These are phyloP conservation scores for Casuarina cunninghamiana DNA, from an alignment of 306 rosid species.

Conservation along the genomic window DNA sequence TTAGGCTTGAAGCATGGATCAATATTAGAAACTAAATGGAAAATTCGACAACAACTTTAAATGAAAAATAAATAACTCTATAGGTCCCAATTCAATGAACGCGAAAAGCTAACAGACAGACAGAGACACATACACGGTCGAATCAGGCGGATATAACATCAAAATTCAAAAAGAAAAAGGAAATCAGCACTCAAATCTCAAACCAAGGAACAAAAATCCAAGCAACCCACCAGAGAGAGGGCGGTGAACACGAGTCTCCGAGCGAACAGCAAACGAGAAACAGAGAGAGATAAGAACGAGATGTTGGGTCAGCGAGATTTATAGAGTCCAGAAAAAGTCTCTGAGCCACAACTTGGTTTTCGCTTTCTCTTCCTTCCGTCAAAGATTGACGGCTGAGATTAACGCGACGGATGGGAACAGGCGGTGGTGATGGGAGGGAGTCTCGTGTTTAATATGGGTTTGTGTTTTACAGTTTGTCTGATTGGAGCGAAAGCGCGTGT, in stretches of 20 bases:
- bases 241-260: not conserved
- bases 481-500: not conserved
- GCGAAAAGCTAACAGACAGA: not conserved
- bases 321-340: slow-evolving; percentile 25
- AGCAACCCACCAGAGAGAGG: not conserved
- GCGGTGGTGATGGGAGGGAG: not conserved
- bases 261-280: not conserved
- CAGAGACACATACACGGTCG: not conserved
- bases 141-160: not conserved
- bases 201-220: not conserved
- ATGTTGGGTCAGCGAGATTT: not conserved
- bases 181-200: not conserved
- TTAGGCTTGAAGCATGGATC: not conserved
- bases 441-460: not conserved
- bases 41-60: not conserved
- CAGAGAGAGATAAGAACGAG: not conserved
- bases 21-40: not conserved
- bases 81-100: not conserved
- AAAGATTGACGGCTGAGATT: not conserved
- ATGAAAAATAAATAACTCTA: not conserved
- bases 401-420: not conserved
- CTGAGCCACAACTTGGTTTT: slow-evolving; percentile 16
- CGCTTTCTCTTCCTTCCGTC: not conserved
- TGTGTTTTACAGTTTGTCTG: not conserved
- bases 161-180: not conserved